These are phyloP conservation scores for Verticillium albo-atrum DNA, from an alignment of 2,329 filamentous ascomycete species.

Conservation along the genomic window DNA sequence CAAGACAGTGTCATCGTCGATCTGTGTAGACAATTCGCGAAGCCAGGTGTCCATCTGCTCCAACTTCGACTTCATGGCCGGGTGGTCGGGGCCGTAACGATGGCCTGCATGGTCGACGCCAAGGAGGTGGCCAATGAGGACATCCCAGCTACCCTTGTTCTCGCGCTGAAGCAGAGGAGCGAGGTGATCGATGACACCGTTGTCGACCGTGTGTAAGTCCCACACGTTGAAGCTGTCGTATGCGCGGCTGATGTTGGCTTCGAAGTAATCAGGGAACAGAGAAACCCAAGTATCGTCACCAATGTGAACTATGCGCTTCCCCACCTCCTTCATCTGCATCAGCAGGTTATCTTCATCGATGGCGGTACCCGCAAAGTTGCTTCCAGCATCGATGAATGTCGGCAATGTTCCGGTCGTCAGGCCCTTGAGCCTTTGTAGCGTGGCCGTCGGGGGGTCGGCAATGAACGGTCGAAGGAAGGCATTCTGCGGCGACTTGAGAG, in stretches of 20 bases:
- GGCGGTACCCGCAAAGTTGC: constrained; percentile 90
- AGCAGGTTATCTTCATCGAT: constrained; percentile 88
- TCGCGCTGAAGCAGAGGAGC: constrained; percentile 71
- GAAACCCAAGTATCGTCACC: constrained; percentile 98
- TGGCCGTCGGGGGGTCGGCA: constrained; percentile 92
- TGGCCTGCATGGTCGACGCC: constrained; percentile 97
- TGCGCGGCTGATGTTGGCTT: constrained; percentile 75
- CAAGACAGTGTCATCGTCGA: constrained; percentile 84
- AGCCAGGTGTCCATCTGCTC: constrained; percentile 86
- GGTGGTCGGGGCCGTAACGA: constrained; percentile 88
- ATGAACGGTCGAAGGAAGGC: constrained; percentile 93
- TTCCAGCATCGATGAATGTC: constrained; percentile 89
- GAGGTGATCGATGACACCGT: constrained; percentile 88
- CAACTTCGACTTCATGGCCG: constrained; percentile 86
- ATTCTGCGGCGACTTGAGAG: constrained; percentile 68
- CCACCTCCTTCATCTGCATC: constrained; percentile 59
- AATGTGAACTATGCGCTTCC: constrained; percentile 79
- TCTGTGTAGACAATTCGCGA: constrained; percentile 59
- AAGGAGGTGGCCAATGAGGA: constrained; percentile 90
- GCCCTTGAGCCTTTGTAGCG: constrained; percentile 86
- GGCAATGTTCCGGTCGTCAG: constrained; percentile 92
- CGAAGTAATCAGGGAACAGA: constrained; percentile 90
- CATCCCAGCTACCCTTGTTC: constrained; percentile 73
- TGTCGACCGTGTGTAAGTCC: constrained; percentile 95
- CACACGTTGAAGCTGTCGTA: constrained; percentile 99